Evolutionary conservation across 129 eudicot genomes (phyloP), one percentile per base, ranked within the genome.

Genomic region (Lactuca sativa): DNA sequence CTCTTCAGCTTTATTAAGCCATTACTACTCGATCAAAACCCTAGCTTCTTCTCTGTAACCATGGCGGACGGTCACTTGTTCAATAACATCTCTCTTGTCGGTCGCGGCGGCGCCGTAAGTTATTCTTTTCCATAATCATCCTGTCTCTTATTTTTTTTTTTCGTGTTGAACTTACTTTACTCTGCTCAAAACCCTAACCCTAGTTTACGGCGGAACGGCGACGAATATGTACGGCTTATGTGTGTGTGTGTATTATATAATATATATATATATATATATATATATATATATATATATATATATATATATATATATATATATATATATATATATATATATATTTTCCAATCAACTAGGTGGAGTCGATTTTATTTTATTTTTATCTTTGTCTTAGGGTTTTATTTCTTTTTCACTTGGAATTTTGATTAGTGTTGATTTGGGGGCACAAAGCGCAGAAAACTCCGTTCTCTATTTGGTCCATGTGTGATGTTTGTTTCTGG

Each of bases 51-150:
- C 48, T 58, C 57, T 5, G 41, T 69, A 62, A 11, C 75, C 47
- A 93, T 93, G 99, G 83, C 93, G 60, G 99, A 95, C 59, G 99
- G 95, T 72, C 99, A 87, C 73, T 56, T 66, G 75, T 95, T 85
- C 86, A 90, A 87, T 90, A 87, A 56, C 62, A 95, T 95, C 65
- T 95, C 97, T 58, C 99, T 90, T 31, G 89, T 88, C 34, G 97
- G 99, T 73, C 99, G 99, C 33, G 99, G 97, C 72, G 99, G 99
- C 71, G 73, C 89, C 15, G 99, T 95, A 74, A 87, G 85, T 82
- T 67, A 9, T 51, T 16, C n/a, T 12, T 52, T 15, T 36, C 9
- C 3, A 34, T 59, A 13, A 48, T 58, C n/a, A 48, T 9, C 7
- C 13, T 9, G 0, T 21, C 33, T 44, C 7, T 32, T 25, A 5